A percentile compares a stretch with the other conserved stretches of the same genome.
Conservation (phyloP, 2,329 filamentous ascomycete genomes). For the Xylariaceae sp. region DNA sequence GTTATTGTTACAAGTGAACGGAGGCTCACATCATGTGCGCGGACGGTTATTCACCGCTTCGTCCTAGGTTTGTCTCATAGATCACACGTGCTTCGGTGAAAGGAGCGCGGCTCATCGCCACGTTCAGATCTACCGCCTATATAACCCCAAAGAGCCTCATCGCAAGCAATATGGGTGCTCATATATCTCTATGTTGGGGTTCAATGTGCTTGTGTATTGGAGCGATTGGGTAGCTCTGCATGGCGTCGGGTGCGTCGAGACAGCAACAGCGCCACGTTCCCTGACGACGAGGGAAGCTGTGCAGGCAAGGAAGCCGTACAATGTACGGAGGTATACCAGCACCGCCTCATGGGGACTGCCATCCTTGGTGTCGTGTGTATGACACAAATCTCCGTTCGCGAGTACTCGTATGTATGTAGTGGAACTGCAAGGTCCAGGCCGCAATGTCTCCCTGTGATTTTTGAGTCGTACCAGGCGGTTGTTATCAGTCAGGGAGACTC, state of each 20-base stretch:
- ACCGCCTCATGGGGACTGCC: constrained; percentile 8
- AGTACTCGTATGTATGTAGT: background rate
- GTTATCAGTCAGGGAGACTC: background rate
- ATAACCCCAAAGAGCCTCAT: constrained; percentile 8
- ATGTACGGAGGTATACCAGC: background rate
- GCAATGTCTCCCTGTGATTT: background rate
- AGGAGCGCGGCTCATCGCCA: constrained; percentile 2
- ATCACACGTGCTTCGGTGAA: constrained; percentile 5
- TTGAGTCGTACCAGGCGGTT: background rate
- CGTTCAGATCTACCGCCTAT: background rate
- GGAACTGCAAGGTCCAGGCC: constrained; percentile 2
- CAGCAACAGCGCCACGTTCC: constrained; percentile 16
- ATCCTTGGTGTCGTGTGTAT: constrained; percentile 8
- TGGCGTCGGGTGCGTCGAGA: constrained; percentile 1
- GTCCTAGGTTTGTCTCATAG: background rate
- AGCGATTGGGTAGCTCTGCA: constrained; percentile 14
- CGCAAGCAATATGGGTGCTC: constrained; percentile 4
- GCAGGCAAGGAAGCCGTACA: constrained; percentile 2
- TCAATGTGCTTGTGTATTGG: background rate
- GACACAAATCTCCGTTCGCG: background rate
- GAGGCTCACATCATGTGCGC: constrained; percentile 4
- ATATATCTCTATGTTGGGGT: constrained; percentile 16
- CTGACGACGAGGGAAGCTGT: background rate
- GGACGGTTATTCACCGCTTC: constrained; percentile 8
- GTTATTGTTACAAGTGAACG: background rate